Evolutionary conservation across 805 yeast species (phyloP), one percentile per base, ranked within the genome.

Genomic region (Ogataea philodendri): DNA sequence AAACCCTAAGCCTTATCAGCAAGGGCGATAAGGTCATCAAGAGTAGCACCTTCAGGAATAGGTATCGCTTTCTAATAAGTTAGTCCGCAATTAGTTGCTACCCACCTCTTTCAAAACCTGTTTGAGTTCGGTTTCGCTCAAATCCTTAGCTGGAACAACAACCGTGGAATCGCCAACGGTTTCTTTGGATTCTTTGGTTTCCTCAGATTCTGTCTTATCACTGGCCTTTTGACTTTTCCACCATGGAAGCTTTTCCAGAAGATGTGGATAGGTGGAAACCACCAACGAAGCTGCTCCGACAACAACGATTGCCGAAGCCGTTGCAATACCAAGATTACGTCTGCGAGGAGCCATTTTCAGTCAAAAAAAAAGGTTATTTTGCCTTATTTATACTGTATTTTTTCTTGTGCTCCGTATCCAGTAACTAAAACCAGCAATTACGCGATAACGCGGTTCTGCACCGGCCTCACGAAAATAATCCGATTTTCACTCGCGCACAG

Each of bases 221-320:
- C n/a, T 15, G 4, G 30, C 32, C 33, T 23, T 17, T 27, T 14
- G 22, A 24, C 15, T 28, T 14, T 13, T 30, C 22, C 29, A 35
- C 15, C 27, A 39, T 22, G 39, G 25, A 8, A 21, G 16, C 18
- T 26, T 41, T 9, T 34, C 33, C 32, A 38, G 14, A n/a, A 31
- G 54, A 44, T 73, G 78, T n/a, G 79, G 79, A 41, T 64, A 73
- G 4, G 76, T 73, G 35, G 63, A 63, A 39, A 73, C 54, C 7
- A 72, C 41, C 5, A 73, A 28, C 17, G 64, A 54, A 0, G 70
- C 59, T 3, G 70, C 67, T 15, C 74, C 75, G 9, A 71, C 34
- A 4, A 68, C 45, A 9, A 64, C 65, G 1, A 67, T 69, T 9
- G 74, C 63, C 0, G 74, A 52, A 0, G 67, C 68, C 7, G 74